Evolutionary conservation across 208 protist species (phyloP).

Genomic region (Herpetomonas tarakana): DNA sequence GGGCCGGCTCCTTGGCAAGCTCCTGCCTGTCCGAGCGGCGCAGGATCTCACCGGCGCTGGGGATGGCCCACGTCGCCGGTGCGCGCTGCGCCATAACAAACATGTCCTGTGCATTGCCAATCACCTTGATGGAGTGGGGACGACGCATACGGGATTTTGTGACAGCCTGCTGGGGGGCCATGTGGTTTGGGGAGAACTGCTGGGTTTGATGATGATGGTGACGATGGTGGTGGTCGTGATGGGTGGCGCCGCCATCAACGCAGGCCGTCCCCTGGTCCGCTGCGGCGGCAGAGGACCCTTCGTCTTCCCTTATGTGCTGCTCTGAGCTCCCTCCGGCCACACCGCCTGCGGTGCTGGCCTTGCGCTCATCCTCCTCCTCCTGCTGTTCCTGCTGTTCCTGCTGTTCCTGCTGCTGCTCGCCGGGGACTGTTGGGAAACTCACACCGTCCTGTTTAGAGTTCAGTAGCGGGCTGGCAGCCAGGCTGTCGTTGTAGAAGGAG

Average conservation of each 20-base stretch:
- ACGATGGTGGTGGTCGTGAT: not conserved
- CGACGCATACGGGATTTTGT: too few relatives aligned
- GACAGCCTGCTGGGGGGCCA: not conserved
- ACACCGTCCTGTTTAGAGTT: not conserved
- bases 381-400: not conserved
- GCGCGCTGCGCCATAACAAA: slow-evolving; percentile 9
- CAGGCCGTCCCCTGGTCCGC: not conserved
- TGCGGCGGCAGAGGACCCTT: too few relatives aligned
- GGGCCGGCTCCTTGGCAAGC: not conserved
- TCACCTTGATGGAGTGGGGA: slow-evolving; percentile 5
- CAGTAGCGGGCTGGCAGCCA: not conserved
- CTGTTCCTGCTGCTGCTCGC: not conserved
- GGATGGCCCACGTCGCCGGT: not conserved
- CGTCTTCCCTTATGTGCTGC: too few relatives aligned
- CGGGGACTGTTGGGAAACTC: not conserved
- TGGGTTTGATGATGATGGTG: slow-evolving; percentile 1
- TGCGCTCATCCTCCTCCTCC: not conserved
- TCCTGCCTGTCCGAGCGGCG: not conserved
- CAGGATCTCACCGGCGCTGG: not conserved
- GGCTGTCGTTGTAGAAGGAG: not conserved
- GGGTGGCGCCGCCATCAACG: not conserved
- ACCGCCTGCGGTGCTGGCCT: too few relatives aligned
- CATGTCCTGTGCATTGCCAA: slow-evolving; percentile 9
- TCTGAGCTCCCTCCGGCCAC: too few relatives aligned
- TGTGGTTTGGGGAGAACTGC: not conserved